Conservation (phyloP, 176 grass and related monocot species). For the Melocanna baccifera region DNA sequence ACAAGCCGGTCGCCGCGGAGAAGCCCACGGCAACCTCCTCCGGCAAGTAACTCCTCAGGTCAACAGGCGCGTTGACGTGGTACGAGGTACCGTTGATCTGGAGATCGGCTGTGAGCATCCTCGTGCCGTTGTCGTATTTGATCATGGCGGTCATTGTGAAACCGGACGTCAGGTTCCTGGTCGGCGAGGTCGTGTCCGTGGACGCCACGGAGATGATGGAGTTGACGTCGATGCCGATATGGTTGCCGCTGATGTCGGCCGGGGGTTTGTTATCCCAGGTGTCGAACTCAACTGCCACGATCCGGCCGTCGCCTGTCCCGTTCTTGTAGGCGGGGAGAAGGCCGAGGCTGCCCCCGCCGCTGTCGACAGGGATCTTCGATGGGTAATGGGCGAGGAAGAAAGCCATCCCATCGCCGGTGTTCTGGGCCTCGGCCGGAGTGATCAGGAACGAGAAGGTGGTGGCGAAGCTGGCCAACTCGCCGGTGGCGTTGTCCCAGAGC, state of each 20-base stretch:
- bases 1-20: not conserved
- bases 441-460: conserved; percentile 36
- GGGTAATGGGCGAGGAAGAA: conserved; percentile 50
- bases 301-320: not conserved
- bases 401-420: conserved; percentile 40
- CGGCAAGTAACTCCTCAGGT: not conserved
- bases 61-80: not conserved
- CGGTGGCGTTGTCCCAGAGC: conserved; percentile 28
- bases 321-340: not conserved
- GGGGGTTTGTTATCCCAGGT: not conserved
- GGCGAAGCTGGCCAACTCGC: conserved; percentile 29
- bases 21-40: conserved; percentile 15
- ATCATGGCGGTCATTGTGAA: not conserved
- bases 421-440: not conserved
- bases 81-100: not conserved
- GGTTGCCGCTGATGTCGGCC: conserved; percentile 58
- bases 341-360: not conserved
- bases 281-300: conserved; percentile 58
- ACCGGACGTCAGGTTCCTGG: not conserved
- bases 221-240: conserved; percentile 64
- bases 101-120: not conserved
- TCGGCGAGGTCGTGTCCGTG: not conserved
- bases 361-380: not conserved
- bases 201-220: not conserved
- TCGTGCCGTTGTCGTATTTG: conserved; percentile 3